A percentile compares a stretch with the other conserved stretches of the same genome.
These are phyloP conservation scores for Kluyveromyces starmeri DNA, from an alignment of 805 yeast genomes.

Conservation along the genomic window DNA sequence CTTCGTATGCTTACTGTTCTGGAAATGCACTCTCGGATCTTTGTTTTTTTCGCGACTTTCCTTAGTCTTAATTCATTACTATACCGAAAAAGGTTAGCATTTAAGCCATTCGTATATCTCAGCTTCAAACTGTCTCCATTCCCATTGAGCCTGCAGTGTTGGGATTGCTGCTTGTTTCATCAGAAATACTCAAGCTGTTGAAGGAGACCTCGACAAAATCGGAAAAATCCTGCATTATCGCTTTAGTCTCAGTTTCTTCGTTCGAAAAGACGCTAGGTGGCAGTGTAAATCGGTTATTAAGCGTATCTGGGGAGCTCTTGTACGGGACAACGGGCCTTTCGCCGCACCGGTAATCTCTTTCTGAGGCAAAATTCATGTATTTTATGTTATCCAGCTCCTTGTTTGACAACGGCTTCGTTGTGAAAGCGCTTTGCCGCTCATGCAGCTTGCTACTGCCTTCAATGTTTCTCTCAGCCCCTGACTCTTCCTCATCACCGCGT, in stretches of 20 bases:
- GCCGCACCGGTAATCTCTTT: constrained; percentile 1
- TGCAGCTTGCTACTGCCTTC: not conserved
- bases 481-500: not conserved
- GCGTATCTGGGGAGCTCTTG: not conserved
- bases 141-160: too few relatives aligned
- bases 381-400: constrained; percentile 3
- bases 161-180: too few relatives aligned
- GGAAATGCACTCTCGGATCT: too few relatives aligned
- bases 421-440: not conserved
- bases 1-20: too few relatives aligned
- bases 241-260: not conserved
- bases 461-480: not conserved
- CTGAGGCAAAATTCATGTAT: constrained; percentile 2
- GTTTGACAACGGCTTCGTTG: constrained; percentile 1
- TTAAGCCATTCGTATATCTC: too few relatives aligned
- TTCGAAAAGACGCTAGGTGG: not conserved
- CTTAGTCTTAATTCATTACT: too few relatives aligned
- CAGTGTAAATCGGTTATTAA: not conserved
- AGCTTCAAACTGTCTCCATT: too few relatives aligned
- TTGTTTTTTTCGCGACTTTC: too few relatives aligned
- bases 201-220: constrained; percentile 1
- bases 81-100: too few relatives aligned
- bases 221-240: constrained; percentile 3
- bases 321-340: constrained; percentile 1
- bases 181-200: constrained; percentile 2